Conservation (phyloP, 73 alveolate species). For the Symbiodinium pilosum region DNA sequence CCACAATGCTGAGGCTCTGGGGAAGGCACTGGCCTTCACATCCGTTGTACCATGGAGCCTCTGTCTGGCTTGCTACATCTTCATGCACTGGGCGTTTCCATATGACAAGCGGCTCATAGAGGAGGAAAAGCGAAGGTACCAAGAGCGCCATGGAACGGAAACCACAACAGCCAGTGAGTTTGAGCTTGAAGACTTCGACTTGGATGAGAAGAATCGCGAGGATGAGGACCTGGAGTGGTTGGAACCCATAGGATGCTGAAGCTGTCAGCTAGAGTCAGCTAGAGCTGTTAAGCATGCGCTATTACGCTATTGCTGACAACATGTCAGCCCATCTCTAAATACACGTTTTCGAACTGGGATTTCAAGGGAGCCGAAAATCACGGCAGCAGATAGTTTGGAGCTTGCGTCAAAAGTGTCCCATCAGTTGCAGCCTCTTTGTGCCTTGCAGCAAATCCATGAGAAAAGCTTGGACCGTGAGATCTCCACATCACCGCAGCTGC, state of each 20-base stretch:
- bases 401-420: no score
- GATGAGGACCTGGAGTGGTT: conserved; percentile 2
- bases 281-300: no score
- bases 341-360: no score
- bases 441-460: no score
- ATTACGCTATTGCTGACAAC: no score
- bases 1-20: conserved; percentile 45
- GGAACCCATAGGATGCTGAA: no score
- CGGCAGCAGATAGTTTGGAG: no score
- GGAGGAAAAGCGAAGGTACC: neutral
- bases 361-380: no score
- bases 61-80: conserved; percentile 42
- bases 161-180: neutral
- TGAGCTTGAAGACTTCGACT: neutral
- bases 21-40: conserved; percentile 68
- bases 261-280: neutral
- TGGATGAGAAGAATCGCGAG: neutral
- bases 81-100: conserved; percentile 78
- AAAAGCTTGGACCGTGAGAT: neutral
- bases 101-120: conserved; percentile 24
- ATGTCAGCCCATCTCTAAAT: no score
- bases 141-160: neutral
- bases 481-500: no score
- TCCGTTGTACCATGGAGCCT: conserved; percentile 56
- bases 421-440: no score